Conservation (phyloP, 495 filamentous ascomycete genomes). For the Aspergillus nidulans region DNA sequence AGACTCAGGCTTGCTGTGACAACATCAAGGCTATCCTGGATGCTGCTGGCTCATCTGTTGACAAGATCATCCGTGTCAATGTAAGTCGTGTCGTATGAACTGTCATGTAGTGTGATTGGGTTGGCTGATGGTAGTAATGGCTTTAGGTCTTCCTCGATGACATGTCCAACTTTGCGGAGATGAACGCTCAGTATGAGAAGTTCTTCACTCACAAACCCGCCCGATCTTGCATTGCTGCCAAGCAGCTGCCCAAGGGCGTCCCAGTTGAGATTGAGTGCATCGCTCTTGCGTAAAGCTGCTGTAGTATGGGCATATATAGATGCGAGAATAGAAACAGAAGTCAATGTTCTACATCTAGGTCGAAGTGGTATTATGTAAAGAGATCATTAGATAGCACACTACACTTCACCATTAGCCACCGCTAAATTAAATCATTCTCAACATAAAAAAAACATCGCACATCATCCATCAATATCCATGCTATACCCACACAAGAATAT, state of each 20-base stretch:
- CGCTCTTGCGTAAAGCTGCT: slow-evolving; percentile 50
- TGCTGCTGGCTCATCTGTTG: slow-evolving; percentile 70
- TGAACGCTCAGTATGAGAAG: slow-evolving; percentile 87
- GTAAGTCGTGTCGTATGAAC: slow-evolving; percentile 48
- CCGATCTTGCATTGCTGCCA: slow-evolving; percentile 86
- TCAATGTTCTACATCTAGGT: neutral
- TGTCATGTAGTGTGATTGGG: neutral
- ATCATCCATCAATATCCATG: slow-evolving; percentile 11
- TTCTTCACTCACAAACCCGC: slow-evolving; percentile 87
- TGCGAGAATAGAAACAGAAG: neutral
- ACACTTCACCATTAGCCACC: neutral
- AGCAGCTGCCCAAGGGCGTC: slow-evolving; percentile 84
- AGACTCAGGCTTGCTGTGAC: slow-evolving; percentile 69
- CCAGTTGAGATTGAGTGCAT: slow-evolving; percentile 89
- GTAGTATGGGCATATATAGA: neutral
- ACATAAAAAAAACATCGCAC: slow-evolving; percentile 4
- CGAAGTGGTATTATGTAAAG: neutral
- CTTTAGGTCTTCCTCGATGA: slow-evolving; percentile 73
- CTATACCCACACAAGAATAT: slow-evolving; percentile 4
- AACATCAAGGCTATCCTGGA: slow-evolving; percentile 75
- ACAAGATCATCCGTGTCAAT: slow-evolving; percentile 72
- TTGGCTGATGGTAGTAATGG: neutral
- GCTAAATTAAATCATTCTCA: slow-evolving; percentile 3
- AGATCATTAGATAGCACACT: slow-evolving; percentile 2
- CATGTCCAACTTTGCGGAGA: slow-evolving; percentile 78